Evolutionary conservation across 352 stramenopile genomes (phyloP).

Genomic region (Blastocystis sp.): DNA sequence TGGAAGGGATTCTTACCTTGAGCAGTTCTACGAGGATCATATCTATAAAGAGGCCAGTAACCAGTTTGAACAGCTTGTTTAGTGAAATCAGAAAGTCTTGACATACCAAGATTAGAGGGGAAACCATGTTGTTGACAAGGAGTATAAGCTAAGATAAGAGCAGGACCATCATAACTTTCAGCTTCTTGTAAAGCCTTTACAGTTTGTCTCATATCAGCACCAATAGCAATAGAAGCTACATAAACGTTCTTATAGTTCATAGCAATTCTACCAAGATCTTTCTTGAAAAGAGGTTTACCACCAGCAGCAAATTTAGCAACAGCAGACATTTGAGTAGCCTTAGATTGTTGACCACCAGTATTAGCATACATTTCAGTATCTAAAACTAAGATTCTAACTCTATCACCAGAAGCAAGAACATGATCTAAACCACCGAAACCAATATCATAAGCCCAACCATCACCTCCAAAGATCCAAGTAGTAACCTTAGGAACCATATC

Average conservation of each 20-base stretch:
- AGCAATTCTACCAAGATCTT: background rate
- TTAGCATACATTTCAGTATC: slow-evolving; percentile 53
- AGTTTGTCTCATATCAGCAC: background rate
- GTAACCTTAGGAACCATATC: slow-evolving; percentile 52
- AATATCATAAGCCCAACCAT: slow-evolving; percentile 55
- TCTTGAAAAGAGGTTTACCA: too few relatives aligned
- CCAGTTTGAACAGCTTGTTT: background rate
- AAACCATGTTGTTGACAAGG: slow-evolving; percentile 18
- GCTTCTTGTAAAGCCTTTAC: slow-evolving; percentile 8
- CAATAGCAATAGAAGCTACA: slow-evolving; percentile 15
- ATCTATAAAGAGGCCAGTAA: too few relatives aligned
- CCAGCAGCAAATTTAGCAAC: too few relatives aligned
- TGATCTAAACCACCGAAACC: slow-evolving; percentile 51
- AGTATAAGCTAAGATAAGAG: background rate
- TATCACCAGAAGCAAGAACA: slow-evolving; percentile 48
- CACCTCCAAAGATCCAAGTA: slow-evolving; percentile 53
- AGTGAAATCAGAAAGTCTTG: background rate
- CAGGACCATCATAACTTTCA: background rate
- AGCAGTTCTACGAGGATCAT: too few relatives aligned
- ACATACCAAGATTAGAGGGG: slow-evolving; percentile 8
- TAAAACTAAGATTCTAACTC: slow-evolving; percentile 54
- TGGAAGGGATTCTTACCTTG: too few relatives aligned
- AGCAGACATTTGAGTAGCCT: slow-evolving; percentile 31
- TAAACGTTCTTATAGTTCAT: slow-evolving; percentile 33
- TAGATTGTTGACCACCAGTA: slow-evolving; percentile 32